phyloP scores from a whole-genome alignment of 2,329 filamentous ascomycete genomes.

The Onygenales sp. region DNA sequence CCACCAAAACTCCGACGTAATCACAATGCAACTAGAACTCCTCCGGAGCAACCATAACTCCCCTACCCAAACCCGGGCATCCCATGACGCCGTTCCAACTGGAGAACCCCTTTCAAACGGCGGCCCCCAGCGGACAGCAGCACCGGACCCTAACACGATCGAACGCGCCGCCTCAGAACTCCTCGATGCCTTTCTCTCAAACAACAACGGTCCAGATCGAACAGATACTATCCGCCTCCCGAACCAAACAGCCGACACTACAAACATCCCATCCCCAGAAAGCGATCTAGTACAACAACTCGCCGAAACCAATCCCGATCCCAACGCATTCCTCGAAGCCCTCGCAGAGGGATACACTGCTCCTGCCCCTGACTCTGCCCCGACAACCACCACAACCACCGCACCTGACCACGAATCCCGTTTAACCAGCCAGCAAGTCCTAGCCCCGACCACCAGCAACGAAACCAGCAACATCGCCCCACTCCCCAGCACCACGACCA shows the following conservation, averaged over 20 bases:
- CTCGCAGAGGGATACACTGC: neutral
- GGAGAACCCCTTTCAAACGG: constrained; percentile 5
- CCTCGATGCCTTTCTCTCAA: constrained; percentile 25
- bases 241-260: neutral
- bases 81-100: neutral
- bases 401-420: neutral
- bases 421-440: neutral
- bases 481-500: neutral
- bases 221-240: neutral
- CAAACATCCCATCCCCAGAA: neutral
- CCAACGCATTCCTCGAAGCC: neutral
- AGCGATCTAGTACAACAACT: neutral
- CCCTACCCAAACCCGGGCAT: constrained; percentile 12
- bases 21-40: constrained; percentile 36
- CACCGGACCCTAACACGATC: constrained; percentile 13
- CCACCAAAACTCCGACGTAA: constrained; percentile 33
- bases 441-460: neutral
- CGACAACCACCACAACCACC: neutral
- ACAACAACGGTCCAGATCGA: constrained; percentile 1
- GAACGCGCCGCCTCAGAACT: constrained; percentile 20
- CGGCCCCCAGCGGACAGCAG: too few relatives aligned
- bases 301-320: neutral
- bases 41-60: constrained; percentile 22
- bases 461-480: constrained; percentile 6
- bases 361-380: neutral